Percentiles rank a stretch among this genome's conserved stretches.
Evolutionary conservation across 495 filamentous ascomycete species (phyloP).

Genomic region (Podospora pseudopauciseta): DNA sequence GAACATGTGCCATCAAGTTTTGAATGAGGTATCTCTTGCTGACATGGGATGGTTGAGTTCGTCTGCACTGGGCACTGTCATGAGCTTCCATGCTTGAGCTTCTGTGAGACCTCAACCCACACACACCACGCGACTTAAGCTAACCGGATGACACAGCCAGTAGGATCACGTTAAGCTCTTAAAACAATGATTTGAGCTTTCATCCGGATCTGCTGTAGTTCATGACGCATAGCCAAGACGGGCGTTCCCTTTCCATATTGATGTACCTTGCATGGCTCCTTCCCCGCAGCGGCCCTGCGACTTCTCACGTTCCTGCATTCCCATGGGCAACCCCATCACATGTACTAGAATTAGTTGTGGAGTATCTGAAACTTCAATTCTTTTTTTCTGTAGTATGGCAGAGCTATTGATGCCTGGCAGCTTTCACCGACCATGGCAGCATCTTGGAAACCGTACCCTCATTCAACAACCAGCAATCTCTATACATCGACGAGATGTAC

Average conservation of each 20-base stretch:
- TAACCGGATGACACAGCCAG: background rate
- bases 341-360: background rate
- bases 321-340: background rate
- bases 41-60: background rate
- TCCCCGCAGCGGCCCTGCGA: background rate
- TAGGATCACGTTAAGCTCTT: background rate
- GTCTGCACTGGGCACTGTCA: background rate
- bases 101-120: background rate
- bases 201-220: background rate
- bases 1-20: no score
- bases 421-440: background rate
- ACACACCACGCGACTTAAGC: background rate
- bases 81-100: background rate
- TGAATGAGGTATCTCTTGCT: no score
- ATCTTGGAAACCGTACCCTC: background rate
- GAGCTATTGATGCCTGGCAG: background rate
- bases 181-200: background rate
- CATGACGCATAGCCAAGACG: background rate
- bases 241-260: background rate
- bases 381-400: background rate
- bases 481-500: background rate
- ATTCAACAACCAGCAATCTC: background rate
- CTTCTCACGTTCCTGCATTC: background rate
- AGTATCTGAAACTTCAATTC: background rate
- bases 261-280: background rate